Conservation (phyloP, 148 eudicot species). For the Spergularia bocconei region DNA sequence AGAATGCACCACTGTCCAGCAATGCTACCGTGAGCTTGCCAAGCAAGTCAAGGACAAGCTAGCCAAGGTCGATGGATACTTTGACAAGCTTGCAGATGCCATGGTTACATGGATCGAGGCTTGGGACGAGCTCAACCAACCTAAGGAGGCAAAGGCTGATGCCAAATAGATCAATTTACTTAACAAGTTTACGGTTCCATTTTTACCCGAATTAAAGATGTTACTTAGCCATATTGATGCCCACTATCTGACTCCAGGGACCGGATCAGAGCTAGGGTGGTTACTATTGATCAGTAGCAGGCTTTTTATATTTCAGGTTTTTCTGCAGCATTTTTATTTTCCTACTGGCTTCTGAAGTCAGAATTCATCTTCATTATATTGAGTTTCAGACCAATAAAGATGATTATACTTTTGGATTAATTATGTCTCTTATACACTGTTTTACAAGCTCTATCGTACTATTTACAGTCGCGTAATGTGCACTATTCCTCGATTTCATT, state of each 20-base stretch:
- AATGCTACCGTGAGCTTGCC: constrained; percentile 55
- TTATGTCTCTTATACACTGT: background rate
- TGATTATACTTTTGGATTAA: background rate
- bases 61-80: constrained; percentile 46
- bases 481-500: background rate
- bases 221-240: no score
- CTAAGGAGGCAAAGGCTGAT: constrained; percentile 22
- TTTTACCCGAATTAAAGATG: background rate
- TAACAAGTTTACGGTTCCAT: background rate
- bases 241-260: background rate
- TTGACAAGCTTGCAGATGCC: constrained; percentile 60
- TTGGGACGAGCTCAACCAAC: constrained; percentile 62
- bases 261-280: background rate
- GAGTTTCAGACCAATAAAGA: constrained; percentile 21
- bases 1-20: constrained; percentile 58
- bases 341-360: background rate
- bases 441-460: background rate
- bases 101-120: constrained; percentile 68
- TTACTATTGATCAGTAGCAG: background rate
- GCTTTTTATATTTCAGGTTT: background rate
- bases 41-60: constrained; percentile 63
- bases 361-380: background rate
- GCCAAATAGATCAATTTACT: constrained; percentile 21
- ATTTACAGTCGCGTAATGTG: background rate
- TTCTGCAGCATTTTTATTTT: constrained; percentile 1